Conservation (phyloP, 2,329 filamentous ascomycete genomes). For the Trichoderma semiorbis region DNA sequence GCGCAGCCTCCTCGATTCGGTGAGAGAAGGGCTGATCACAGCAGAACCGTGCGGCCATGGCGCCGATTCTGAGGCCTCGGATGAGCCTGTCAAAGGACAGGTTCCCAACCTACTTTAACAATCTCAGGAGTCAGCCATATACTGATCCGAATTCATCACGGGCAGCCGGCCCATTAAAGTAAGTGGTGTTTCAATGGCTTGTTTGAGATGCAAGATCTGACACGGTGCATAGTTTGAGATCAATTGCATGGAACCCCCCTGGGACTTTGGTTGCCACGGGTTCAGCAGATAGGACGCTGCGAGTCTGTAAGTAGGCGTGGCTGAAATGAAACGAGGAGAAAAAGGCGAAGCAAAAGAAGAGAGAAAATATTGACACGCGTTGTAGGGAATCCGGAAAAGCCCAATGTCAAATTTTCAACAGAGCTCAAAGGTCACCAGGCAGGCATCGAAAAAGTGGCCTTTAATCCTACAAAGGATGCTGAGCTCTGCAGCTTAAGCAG, state of each 20-base stretch:
- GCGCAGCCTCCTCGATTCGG: not conserved
- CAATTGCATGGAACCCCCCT: conserved; percentile 84
- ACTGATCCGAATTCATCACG: conserved; percentile 56
- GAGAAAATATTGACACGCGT: not conserved
- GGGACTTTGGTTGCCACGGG: conserved; percentile 83
- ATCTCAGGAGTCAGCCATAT: conserved; percentile 69
- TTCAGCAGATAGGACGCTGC: conserved; percentile 63
- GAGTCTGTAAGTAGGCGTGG: conserved; percentile 58
- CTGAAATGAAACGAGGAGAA: not conserved
- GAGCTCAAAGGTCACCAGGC: conserved; percentile 67
- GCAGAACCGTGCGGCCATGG: conserved; percentile 31
- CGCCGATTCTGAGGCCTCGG: conserved; percentile 42
- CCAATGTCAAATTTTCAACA: conserved; percentile 69
- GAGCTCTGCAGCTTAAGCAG: conserved; percentile 71
- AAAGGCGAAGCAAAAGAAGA: not conserved
- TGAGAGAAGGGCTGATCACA: not conserved
- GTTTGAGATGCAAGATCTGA: conserved; percentile 13
- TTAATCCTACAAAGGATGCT: conserved; percentile 73
- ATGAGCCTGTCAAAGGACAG: conserved; percentile 65
- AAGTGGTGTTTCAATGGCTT: conserved; percentile 27
- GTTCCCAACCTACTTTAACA: conserved; percentile 64
- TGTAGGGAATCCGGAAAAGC: conserved; percentile 70
- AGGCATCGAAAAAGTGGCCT: conserved; percentile 70
- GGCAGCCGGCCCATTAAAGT: conserved; percentile 56
- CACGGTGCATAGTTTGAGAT: conserved; percentile 57